Conservation (phyloP, 192 early-diverging fungal genomes). For the Coemansia sp. region DNA sequence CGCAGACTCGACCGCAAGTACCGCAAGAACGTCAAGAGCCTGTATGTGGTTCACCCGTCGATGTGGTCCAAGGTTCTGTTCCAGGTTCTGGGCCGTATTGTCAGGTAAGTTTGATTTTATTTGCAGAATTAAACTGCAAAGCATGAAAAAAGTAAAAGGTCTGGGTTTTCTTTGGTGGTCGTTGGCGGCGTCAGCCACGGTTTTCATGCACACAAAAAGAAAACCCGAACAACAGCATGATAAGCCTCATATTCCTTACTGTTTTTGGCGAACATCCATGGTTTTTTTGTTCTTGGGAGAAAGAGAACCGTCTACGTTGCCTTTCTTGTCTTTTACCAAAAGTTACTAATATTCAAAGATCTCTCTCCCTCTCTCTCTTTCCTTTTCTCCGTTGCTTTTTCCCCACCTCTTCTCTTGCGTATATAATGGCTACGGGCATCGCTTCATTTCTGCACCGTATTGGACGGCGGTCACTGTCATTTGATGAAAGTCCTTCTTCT, state of each 20-base stretch:
- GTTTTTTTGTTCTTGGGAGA: background rate
- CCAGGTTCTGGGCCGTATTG: slow-evolving; percentile 37
- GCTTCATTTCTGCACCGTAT: slow-evolving; percentile 33
- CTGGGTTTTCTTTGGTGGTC: background rate
- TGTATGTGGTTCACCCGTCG: slow-evolving; percentile 90
- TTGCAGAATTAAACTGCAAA: background rate
- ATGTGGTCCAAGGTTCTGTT: slow-evolving; percentile 58
- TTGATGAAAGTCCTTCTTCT: slow-evolving; percentile 10
- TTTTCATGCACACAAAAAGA: background rate
- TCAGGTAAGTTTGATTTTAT: slow-evolving; percentile 31
- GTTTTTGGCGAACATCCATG: background rate
- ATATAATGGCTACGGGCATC: slow-evolving; percentile 4
- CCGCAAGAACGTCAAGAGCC: slow-evolving; percentile 89
- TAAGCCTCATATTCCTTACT: background rate
- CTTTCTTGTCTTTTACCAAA: background rate
- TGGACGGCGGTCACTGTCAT: slow-evolving; percentile 23
- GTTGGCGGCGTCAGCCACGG: slow-evolving; percentile 4
- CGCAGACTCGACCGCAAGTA: slow-evolving; percentile 74
- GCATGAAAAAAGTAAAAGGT: background rate
- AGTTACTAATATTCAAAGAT: background rate
- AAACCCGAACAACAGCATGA: background rate
- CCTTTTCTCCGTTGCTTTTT: background rate
- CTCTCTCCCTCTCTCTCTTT: background rate
- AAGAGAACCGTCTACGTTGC: background rate
- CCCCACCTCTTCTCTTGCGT: background rate